phyloP scores from a whole-genome alignment of 2,329 filamentous ascomycete species.

The Fusarium sp. region DNA sequence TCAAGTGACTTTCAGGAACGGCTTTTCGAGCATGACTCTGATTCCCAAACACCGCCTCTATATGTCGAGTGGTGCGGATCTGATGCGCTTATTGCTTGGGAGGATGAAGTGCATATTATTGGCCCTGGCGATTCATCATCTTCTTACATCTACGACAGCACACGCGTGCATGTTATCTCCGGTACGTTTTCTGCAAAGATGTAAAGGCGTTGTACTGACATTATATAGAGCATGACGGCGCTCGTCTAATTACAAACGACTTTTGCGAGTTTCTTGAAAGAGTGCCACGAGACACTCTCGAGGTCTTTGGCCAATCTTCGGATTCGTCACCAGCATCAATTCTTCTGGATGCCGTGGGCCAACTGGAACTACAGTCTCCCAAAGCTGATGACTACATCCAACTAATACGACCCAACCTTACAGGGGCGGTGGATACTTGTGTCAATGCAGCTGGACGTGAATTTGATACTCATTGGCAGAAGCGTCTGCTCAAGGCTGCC shows the following conservation, averaged over 20 bases:
- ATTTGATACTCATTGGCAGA: conserved; percentile 91
- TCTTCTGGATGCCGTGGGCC: conserved; percentile 90
- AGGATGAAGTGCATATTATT: conserved; percentile 95
- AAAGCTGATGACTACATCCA: conserved; percentile 99
- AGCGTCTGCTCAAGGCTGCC: conserved; percentile 92
- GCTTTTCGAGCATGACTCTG: conserved; percentile 90
- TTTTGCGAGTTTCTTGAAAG: conserved; percentile 98
- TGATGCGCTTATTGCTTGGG: conserved; percentile 95
- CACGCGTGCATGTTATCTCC: conserved; percentile 86
- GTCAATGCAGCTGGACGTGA: conserved; percentile 94
- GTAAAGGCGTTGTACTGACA: conserved; percentile 15
- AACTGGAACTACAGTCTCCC: conserved; percentile 91
- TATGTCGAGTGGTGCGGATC: conserved; percentile 97
- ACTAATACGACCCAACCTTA: conserved; percentile 85
- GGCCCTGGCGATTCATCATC: conserved; percentile 82
- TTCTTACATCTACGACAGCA: conserved; percentile 89
- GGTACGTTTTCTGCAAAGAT: conserved; percentile 59
- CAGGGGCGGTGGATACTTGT: conserved; percentile 93
- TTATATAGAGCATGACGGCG: conserved; percentile 76
- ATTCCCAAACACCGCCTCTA: conserved; percentile 84
- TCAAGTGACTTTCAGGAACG: conserved; percentile 95
- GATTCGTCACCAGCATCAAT: conserved; percentile 91
- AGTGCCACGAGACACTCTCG: conserved; percentile 85
- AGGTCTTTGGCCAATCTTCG: conserved; percentile 89
- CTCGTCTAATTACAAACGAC: conserved; percentile 89